These are phyloP conservation scores for Trapa incisa DNA, from an alignment of 345 rosid species.

Conservation along the genomic window DNA sequence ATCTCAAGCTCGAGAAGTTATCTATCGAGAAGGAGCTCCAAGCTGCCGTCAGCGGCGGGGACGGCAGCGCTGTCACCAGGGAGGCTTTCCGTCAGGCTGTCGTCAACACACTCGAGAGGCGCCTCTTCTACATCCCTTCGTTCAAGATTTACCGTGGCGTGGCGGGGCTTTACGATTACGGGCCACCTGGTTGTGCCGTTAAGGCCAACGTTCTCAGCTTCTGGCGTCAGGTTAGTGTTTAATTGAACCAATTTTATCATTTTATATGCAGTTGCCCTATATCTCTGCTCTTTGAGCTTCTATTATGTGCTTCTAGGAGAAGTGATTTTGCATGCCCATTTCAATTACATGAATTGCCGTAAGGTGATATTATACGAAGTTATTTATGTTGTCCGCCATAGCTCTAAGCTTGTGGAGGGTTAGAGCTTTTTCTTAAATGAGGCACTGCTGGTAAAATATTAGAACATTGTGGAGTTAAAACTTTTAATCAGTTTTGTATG, in stretches of 20 bases:
- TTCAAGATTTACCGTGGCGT: constrained; percentile 88
- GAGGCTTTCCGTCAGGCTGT: constrained; percentile 77
- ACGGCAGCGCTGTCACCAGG: constrained; percentile 33
- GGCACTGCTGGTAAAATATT: not conserved
- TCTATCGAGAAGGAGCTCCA: constrained; percentile 65
- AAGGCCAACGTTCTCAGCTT: constrained; percentile 74
- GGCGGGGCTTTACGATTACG: constrained; percentile 86
- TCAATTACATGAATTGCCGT: too few species aligned
- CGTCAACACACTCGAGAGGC: constrained; percentile 67
- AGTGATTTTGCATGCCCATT: too few species aligned
- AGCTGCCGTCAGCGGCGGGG: constrained; percentile 29
- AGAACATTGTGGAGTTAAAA: not conserved
- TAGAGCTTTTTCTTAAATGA: too few species aligned
- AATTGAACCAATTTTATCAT: not conserved
- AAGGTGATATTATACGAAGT: too few species aligned
- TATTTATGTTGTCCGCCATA: too few species aligned
- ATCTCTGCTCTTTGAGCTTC: not conserved
- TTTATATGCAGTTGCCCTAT: too few species aligned
- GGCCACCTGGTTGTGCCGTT: constrained; percentile 86
- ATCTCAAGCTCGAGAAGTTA: constrained; percentile 56
- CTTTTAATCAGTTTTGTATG: not conserved
- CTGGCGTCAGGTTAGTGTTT: constrained; percentile 74
- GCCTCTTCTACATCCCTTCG: constrained; percentile 68
- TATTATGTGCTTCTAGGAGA: not conserved
- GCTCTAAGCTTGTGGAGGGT: too few species aligned